Percentiles rank a stretch among this genome's conserved stretches.
These are phyloP conservation scores for Colletotrichum costaricense DNA, from an alignment of 2,329 filamentous ascomycete genomes.

Conservation along the genomic window DNA sequence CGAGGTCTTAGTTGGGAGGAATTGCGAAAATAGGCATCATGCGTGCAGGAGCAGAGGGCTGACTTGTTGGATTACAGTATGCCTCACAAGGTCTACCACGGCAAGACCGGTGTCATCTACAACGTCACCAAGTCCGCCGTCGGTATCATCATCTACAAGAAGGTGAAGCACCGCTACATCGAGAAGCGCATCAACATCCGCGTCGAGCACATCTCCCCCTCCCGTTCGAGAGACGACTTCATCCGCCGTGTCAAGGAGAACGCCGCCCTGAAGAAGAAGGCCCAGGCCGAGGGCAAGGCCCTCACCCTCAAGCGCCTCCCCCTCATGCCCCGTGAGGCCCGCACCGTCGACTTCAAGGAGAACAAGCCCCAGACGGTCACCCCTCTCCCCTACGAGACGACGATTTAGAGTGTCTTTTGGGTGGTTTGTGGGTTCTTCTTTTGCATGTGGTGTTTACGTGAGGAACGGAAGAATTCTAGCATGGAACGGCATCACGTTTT, in stretches of 20 bases:
- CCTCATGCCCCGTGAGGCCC: constrained; percentile 80
- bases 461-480: constrained; percentile 38
- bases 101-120: constrained; percentile 98
- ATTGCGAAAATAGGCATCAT: background rate
- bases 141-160: constrained; percentile 99
- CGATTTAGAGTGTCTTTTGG: constrained; percentile 75
- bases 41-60: constrained; percentile 36
- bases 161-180: constrained; percentile 99
- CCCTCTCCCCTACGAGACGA: constrained; percentile 96
- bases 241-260: constrained; percentile 96
- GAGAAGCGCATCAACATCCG: constrained; percentile 99
- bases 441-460: constrained; percentile 39
- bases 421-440: constrained; percentile 37
- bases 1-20: background rate
- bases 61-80: constrained; percentile 70
- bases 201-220: constrained; percentile 95
- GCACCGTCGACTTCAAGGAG: constrained; percentile 82
- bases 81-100: constrained; percentile 99
- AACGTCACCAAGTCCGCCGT: constrained; percentile 99
- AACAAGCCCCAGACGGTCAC: constrained; percentile 91
- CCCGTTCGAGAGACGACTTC: constrained; percentile 97
- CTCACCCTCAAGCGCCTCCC: constrained; percentile 95
- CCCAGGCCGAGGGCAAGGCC: constrained; percentile 88
- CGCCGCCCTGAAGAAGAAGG: constrained; percentile 90
- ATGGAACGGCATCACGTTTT: constrained; percentile 39